These are phyloP conservation scores for Scheffersomyces amazonensis DNA, from an alignment of 805 yeast genomes.

Conservation along the genomic window DNA sequence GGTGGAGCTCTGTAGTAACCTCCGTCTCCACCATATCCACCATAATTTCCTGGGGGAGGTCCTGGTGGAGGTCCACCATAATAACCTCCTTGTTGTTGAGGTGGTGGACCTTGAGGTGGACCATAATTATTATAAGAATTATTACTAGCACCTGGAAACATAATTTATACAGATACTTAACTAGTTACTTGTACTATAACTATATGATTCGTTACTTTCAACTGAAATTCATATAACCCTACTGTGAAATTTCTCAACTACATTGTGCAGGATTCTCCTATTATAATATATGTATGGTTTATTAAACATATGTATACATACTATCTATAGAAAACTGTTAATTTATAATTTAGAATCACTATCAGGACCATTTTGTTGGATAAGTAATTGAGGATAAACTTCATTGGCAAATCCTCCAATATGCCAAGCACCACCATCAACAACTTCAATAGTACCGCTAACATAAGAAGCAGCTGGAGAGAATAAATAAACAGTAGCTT, in stretches of 20 bases:
- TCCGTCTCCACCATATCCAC: not conserved
- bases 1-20: slow-evolving; percentile 13
- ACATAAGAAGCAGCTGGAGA: slow-evolving; percentile 79
- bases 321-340: not conserved
- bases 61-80: slow-evolving; percentile 13
- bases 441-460: slow-evolving; percentile 74
- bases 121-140: slow-evolving; percentile 5
- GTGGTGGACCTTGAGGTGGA: slow-evolving; percentile 7
- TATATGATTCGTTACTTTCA: too few relatives aligned
- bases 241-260: too few relatives aligned
- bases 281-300: too few relatives aligned
- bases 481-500: slow-evolving; percentile 79
- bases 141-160: slow-evolving; percentile 19
- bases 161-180: too few relatives aligned
- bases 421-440: slow-evolving; percentile 94
- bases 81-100: slow-evolving; percentile 15
- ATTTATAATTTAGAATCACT: slow-evolving; percentile 21
- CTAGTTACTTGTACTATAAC: too few relatives aligned
- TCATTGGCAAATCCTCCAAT: slow-evolving; percentile 44
- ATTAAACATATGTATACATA: too few relatives aligned
- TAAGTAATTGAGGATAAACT: slow-evolving; percentile 31
- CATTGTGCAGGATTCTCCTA: too few relatives aligned
- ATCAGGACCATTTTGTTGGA: slow-evolving; percentile 21
- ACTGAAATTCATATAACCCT: too few relatives aligned
- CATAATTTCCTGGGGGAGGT: slow-evolving; percentile 8